Evolutionary conservation across 2,329 filamentous ascomycete species (phyloP).

Genomic region (Mycosphaerella arachidis): DNA sequence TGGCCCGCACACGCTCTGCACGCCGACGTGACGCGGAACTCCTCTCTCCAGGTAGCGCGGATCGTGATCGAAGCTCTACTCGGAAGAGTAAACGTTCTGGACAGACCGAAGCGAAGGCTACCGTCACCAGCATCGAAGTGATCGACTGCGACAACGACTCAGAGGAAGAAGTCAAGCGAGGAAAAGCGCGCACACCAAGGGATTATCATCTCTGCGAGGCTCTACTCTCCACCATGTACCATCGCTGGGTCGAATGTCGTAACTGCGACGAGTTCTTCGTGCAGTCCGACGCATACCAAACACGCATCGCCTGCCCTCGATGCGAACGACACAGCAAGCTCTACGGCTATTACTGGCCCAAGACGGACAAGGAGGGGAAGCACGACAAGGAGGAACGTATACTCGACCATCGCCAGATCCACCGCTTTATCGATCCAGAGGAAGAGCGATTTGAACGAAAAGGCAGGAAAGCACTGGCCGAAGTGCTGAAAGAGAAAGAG

Average conservation of each 20-base stretch:
- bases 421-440: slow-evolving; percentile 69
- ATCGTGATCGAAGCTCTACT: slow-evolving; percentile 2
- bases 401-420: slow-evolving; percentile 79
- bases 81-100: slow-evolving; percentile 14
- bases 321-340: slow-evolving; percentile 95
- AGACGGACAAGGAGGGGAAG: slow-evolving; percentile 76
- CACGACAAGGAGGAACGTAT: slow-evolving; percentile 65
- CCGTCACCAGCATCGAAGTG: slow-evolving; percentile 28
- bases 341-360: slow-evolving; percentile 93
- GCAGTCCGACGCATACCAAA: slow-evolving; percentile 82
- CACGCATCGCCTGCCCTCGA: slow-evolving; percentile 77
- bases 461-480: slow-evolving; percentile 31
- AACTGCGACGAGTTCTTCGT: slow-evolving; percentile 80
- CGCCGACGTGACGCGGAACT: slow-evolving; percentile 2
- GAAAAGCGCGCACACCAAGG: slow-evolving; percentile 40
- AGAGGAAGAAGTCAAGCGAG: slow-evolving; percentile 28
- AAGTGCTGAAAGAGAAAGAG: slow-evolving; percentile 27
- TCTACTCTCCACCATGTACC: slow-evolving; percentile 70
- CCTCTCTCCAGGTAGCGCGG: slow-evolving; percentile 9
- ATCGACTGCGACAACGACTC: slow-evolving; percentile 12
- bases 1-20: slow-evolving; percentile 2
- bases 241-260: slow-evolving; percentile 82
- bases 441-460: slow-evolving; percentile 34
- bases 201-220: slow-evolving; percentile 74
- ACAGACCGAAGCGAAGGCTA: slow-evolving; percentile 9